Percentiles rank a stretch among this genome's conserved stretches.
Evolutionary conservation across 2,329 filamentous ascomycete species (phyloP).

Genomic region (Cercospora janseana): DNA sequence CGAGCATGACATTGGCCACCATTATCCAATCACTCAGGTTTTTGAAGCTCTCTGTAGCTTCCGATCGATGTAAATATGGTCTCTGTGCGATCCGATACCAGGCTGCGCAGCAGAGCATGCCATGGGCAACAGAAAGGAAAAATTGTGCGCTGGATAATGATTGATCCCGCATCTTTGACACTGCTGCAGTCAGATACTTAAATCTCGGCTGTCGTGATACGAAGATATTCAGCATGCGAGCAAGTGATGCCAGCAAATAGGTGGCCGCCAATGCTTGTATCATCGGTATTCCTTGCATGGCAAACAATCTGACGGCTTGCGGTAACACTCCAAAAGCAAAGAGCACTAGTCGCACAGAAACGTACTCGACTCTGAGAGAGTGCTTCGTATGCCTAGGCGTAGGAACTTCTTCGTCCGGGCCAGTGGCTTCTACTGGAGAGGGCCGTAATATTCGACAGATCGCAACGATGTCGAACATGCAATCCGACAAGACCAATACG

Average conservation of each 20-base stretch:
- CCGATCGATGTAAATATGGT: not conserved
- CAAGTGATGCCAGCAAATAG: not conserved
- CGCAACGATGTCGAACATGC: not conserved
- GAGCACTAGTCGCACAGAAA: constrained; percentile 1
- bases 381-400: not conserved
- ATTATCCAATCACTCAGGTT: not conserved
- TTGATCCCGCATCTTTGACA: not conserved
- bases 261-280: not conserved
- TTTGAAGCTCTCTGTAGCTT: not conserved
- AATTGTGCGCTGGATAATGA: not conserved
- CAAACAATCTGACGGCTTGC: constrained; percentile 8
- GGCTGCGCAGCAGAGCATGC: not conserved
- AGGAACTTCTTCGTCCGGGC: not conserved
- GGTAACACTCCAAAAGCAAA: not conserved
- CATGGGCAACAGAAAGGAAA: not conserved
- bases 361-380: not conserved
- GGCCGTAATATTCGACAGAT: not conserved
- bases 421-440: not conserved
- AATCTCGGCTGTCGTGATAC: not conserved
- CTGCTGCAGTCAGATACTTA: not conserved
- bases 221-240: not conserved
- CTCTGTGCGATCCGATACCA: constrained; percentile 1
- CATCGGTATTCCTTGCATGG: constrained; percentile 6
- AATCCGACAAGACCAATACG: not conserved
- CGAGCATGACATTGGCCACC: not conserved